Conservation (phyloP, 2,329 filamentous ascomycete species). For the Beauveria sp. region DNA sequence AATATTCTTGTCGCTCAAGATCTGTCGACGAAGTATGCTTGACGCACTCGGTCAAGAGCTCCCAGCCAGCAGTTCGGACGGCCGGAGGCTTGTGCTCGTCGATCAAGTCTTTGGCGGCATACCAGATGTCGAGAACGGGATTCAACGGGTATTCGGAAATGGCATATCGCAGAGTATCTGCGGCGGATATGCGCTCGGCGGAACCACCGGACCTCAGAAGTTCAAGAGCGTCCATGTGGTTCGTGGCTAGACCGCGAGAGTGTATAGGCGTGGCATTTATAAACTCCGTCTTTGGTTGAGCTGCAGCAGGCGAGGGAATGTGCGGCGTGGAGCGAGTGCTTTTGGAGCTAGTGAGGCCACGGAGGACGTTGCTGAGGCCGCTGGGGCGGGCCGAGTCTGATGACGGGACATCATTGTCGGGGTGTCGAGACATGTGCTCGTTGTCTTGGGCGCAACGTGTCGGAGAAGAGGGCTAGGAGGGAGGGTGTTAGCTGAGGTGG, state of each 20-base stretch:
- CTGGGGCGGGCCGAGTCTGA: slow-evolving; percentile 48
- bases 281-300: slow-evolving; percentile 36
- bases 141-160: slow-evolving; percentile 53
- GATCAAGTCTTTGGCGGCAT: slow-evolving; percentile 58
- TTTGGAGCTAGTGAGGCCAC: slow-evolving; percentile 50
- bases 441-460: slow-evolving; percentile 18
- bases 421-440: slow-evolving; percentile 52
- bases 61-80: slow-evolving; percentile 55
- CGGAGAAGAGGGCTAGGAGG: not conserved
- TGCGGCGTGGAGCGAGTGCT: slow-evolving; percentile 42
- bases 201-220: slow-evolving; percentile 45
- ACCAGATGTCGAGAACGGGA: slow-evolving; percentile 56
- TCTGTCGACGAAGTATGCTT: slow-evolving; percentile 56
- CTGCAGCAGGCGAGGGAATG: slow-evolving; percentile 30
- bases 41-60: slow-evolving; percentile 57
- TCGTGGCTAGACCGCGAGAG: slow-evolving; percentile 38
- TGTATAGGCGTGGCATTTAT: slow-evolving; percentile 33
- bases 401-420: slow-evolving; percentile 47
- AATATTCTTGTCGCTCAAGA: slow-evolving; percentile 59
- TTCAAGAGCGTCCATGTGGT: slow-evolving; percentile 47
- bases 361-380: slow-evolving; percentile 56
- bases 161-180: slow-evolving; percentile 46
- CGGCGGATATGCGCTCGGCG: slow-evolving; percentile 48
- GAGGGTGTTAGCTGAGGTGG: not conserved
- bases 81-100: slow-evolving; percentile 44